Conservation (phyloP, 768 basidiomycete species). For the Coprinopsis marcescibilis region DNA sequence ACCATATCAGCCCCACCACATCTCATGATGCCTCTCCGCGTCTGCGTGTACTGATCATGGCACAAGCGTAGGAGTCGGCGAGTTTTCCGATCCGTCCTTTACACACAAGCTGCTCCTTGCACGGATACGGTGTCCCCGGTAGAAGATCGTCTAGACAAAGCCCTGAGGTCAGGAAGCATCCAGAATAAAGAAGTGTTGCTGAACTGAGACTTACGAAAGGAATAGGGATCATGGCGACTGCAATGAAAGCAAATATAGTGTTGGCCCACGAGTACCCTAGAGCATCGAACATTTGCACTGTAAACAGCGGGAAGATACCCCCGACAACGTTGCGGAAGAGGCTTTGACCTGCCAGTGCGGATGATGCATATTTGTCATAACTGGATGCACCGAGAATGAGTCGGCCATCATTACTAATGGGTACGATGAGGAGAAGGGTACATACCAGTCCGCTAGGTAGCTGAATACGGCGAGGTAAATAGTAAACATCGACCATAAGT, state of each 20-base stretch:
- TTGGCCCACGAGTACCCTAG: constrained; percentile 54
- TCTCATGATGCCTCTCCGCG: too few species aligned
- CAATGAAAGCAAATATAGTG: constrained; percentile 46
- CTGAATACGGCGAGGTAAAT: constrained; percentile 53
- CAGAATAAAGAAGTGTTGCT: not conserved
- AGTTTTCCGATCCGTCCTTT: too few species aligned
- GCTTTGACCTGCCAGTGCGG: constrained; percentile 58
- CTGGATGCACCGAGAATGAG: constrained; percentile 16
- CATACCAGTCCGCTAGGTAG: constrained; percentile 56
- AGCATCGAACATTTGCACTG: constrained; percentile 43
- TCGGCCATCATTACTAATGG: not conserved
- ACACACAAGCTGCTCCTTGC: not conserved
- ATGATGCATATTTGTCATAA: constrained; percentile 52
- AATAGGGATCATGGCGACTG: constrained; percentile 41
- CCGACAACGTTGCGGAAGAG: constrained; percentile 45
- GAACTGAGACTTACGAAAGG: constrained; percentile 33
- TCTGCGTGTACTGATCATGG: too few species aligned
- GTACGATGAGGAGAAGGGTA: not conserved
- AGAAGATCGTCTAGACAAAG: not conserved
- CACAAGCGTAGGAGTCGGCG: too few species aligned
- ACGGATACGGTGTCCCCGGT: not conserved
- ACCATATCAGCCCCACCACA: too few species aligned
- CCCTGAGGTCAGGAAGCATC: not conserved
- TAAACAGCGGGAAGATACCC: constrained; percentile 51
- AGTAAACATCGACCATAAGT: constrained; percentile 40